Percentiles rank a stretch among this genome's conserved stretches.
Evolutionary conservation across 2,329 filamentous ascomycete species (phyloP).

Genomic region (Aureobasidium sp.): DNA sequence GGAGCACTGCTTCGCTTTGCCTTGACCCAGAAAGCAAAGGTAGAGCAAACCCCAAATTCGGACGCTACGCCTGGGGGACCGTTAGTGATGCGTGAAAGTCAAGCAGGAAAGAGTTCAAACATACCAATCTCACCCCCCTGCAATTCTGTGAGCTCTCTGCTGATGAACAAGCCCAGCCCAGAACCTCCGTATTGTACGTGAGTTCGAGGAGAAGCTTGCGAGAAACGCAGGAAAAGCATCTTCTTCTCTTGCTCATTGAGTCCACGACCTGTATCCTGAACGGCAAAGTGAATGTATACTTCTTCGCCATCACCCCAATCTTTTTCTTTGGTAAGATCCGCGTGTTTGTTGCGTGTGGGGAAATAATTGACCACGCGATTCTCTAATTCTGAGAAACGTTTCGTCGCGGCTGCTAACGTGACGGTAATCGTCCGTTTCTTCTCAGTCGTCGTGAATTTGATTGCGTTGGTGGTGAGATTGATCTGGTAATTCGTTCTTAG

Average conservation of each 20-base stretch:
- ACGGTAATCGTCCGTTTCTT: slow-evolving; percentile 56
- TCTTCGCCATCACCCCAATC: slow-evolving; percentile 64
- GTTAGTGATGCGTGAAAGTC: not conserved
- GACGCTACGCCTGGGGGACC: slow-evolving; percentile 47
- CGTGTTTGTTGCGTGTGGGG: slow-evolving; percentile 44
- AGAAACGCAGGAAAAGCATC: slow-evolving; percentile 68
- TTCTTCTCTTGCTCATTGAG: slow-evolving; percentile 63
- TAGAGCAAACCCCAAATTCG: slow-evolving; percentile 58
- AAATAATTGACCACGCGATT: slow-evolving; percentile 50
- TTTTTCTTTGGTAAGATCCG: slow-evolving; percentile 38
- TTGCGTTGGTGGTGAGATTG: slow-evolving; percentile 70
- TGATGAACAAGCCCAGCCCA: slow-evolving; percentile 72
- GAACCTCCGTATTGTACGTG: slow-evolving; percentile 74
- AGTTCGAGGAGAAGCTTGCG: slow-evolving; percentile 66
- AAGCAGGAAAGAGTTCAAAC: not conserved
- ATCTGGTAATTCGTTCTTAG: slow-evolving; percentile 33
- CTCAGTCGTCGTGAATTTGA: slow-evolving; percentile 68
- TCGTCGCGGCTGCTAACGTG: slow-evolving; percentile 53
- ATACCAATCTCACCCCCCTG: slow-evolving; percentile 65
- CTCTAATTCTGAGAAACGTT: slow-evolving; percentile 39
- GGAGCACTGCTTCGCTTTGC: slow-evolving; percentile 45
- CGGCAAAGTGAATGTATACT: slow-evolving; percentile 61
- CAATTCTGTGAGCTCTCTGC: slow-evolving; percentile 66
- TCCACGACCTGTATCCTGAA: slow-evolving; percentile 69
- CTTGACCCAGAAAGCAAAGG: slow-evolving; percentile 69